Base-by-base conservation (phyloP, 179 eudicot genomes). In the Silene vulgaris region DNA sequence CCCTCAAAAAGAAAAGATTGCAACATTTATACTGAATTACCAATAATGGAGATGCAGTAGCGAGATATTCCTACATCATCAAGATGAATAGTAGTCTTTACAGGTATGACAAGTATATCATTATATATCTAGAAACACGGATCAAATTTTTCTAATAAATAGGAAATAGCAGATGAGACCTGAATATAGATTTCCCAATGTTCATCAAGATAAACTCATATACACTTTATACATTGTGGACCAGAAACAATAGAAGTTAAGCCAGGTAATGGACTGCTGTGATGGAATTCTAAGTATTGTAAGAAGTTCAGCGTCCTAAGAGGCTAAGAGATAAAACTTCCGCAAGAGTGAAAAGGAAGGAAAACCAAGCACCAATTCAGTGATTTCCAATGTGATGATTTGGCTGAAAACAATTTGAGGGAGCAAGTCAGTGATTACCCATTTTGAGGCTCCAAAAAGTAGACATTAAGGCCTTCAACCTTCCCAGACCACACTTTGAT, bases 401-500 rank as follows among this genome's bases (percentile, higher is more conserved):
- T 11, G 52, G 75, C 14, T 23, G 60, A 72, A 72, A 72, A 45
- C 72, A 59, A n/a, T 63, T 52, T 45, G n/a, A 32, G 21, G 29
- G 5, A 26, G 61, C 8, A 50, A 52, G 71, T 50, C 26, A 56
- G 29, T 23, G 60, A n/a, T 80, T 93, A 96, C 99, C 99, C 96
- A 84, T 96, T 96, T 66, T 85, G 88, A 79, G 99, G 98, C 79
- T 93, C 99, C 88, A 96, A 78, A 81, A 96, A 96, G 84, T 96
- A 87, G 80, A 96, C 99, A 82, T 91, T 71, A 71, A 96, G 84
- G 61, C 97, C 96, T 89, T 96, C 98, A 75, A 96, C 99, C 82
- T 91, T 96, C 65, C 98, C 99, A 82, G 82, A 85, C 97, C 97
- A 96, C 81, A 96, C 98, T 87, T 96, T 93, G 40, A 96, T 88